Base-by-base conservation (phyloP, 441 rosid species). In the Mallotus repandus region DNA sequence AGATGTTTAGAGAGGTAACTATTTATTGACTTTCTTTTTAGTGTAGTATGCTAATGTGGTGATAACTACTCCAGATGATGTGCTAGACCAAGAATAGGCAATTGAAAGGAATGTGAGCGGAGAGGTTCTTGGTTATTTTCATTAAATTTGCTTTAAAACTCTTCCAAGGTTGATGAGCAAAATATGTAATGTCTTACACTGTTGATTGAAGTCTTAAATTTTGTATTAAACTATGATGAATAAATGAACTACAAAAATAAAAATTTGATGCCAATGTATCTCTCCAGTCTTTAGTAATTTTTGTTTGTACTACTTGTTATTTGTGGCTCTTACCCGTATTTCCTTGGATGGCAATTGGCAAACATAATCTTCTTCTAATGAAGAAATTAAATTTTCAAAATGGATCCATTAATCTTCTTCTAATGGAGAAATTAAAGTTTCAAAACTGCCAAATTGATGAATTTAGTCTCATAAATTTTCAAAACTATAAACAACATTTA, bases 71-170 rank as follows among this genome's bases (percentile, higher is more conserved):
- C 97, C 97, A 3, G 92, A 91, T 55, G 99, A 96, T 63, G 83
- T 96, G 78, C 79, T 96, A 92, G 99, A 96, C 75, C 98, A 96
- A 74, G 99, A 96, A 80, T 94, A 88, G 74, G 98, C 99, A 63
- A 78, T 84, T n/a, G 85, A 60, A 68, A 82, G 87, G 70, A 93
- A 96, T 49, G 92, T 86, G 16, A 98, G 97, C 57, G 98, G 97
- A 76, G 96, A 90, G 68, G 94, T 96, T 79, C 90, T 93, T 76
- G 98, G 99, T 78, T 89, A 85, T 81, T 96, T 96, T 67, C 88
- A 87, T 78, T 96, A 88, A 86, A 78, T 18, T 19, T 62, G 21
- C 18, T 19, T 54, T 6, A 4, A 55, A 60, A 10, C 61, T 68
- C 35, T 7, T 12, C 18, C 49, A 6, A 7, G 16, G 50, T 53